phyloP scores from a whole-genome alignment of 345 rosid species.

The Salix suchowensis region DNA sequence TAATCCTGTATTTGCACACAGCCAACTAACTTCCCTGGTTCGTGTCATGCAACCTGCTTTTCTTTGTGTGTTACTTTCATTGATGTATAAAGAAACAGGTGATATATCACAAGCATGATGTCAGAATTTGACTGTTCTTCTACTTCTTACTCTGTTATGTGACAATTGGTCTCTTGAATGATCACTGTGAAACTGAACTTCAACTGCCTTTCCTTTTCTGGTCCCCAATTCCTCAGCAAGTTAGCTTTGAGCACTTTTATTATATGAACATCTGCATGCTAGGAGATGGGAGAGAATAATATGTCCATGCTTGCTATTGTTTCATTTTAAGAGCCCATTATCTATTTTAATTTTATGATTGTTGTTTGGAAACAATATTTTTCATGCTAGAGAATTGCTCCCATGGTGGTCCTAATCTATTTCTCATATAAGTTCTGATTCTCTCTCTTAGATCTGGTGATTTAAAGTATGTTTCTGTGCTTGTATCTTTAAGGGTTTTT shows the following conservation, averaged over 20 bases:
- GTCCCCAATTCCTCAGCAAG: not conserved
- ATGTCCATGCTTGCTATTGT: not conserved
- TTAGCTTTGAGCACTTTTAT: not conserved
- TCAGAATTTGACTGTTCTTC: too few species aligned
- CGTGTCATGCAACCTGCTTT: constrained; percentile 18
- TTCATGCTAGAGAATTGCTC: not conserved
- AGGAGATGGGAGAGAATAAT: too few species aligned
- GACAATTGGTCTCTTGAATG: too few species aligned
- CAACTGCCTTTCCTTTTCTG: not conserved
- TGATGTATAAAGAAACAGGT: too few species aligned
- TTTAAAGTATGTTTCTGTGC: too few species aligned
- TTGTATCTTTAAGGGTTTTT: too few species aligned
- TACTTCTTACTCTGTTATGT: too few species aligned
- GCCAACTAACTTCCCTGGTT: constrained; percentile 89
- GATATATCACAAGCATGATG: too few species aligned
- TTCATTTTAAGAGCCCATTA: not conserved
- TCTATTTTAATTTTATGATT: not conserved
- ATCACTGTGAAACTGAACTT: too few species aligned
- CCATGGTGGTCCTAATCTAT: not conserved
- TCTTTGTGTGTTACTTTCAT: not conserved
- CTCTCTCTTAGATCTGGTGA: too few species aligned
- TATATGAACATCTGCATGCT: not conserved
- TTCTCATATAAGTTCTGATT: not conserved
- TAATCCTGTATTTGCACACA: constrained; percentile 89
- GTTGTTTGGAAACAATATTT: not conserved